Evolutionary conservation across 2,329 filamentous ascomycete genomes (phyloP), one percentile per base, ranked within the genome.

Genomic region (Ophiocordyceps camponoti-floridani): DNA sequence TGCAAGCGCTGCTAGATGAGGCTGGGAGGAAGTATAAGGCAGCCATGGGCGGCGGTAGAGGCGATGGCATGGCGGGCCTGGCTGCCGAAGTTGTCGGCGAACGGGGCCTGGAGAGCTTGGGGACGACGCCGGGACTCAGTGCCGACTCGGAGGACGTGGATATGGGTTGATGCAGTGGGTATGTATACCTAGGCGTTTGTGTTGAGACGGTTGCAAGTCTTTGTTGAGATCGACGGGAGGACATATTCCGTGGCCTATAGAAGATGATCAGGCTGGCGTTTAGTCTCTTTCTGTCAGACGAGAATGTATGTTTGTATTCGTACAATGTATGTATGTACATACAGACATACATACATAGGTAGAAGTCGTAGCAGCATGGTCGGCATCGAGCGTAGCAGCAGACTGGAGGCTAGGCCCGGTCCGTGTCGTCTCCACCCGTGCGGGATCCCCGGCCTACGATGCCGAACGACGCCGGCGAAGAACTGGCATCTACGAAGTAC

Each of bases 1-100:
- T 95, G 0, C 88, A 95, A 61, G 70, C 72, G 18, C 64, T 93
- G 45, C 65, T 96, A 44, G 81, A 86, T 56, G 81, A 91, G 58
- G 84, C 86, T 0, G 87, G 84, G 0, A 77, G 84, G 48, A 72
- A 70, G 49, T 73, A 73, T 43, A 65, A 70, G 47, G 61, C 67
- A 14, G 63, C 60, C 0, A 60, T 71, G 53, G 63, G 60, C 0
- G 53, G 53, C 31, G 54, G 53, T 10, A 56, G 53, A 13, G 45
- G 47, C 1, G 51, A 47, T 16, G 40, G 46, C 5, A 10, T 10
- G 6, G n/a, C 10, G 4, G n/a, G 35, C 13, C 3, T 38, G 4
- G 35, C 16, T 6, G 18, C 44, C 9, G 56, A 57, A 9, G 41
- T 62, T 38, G 47, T 48, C 14, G 57, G 56, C 2, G 59, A 58